phyloP scores from a whole-genome alignment of 2,329 filamentous ascomycete species.

The Fusarium miscanthi region DNA sequence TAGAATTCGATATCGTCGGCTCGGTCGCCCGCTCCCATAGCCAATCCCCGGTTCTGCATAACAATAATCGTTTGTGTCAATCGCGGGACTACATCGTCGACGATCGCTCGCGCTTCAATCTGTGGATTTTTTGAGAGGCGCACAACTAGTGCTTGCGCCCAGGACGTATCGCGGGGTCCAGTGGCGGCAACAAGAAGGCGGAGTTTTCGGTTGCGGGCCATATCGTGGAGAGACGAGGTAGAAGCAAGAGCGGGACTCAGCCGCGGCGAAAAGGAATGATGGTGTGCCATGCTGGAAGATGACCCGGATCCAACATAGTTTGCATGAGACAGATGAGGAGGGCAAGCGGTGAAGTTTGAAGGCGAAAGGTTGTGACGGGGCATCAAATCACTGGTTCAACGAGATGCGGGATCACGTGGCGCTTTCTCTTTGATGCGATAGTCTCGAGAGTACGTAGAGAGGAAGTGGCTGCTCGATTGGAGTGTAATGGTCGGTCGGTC shows the following conservation, averaged over 20 bases:
- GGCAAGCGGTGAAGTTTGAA: conserved; percentile 46
- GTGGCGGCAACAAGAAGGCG: conserved; percentile 74
- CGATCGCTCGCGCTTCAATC: conserved; percentile 70
- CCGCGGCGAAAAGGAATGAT: conserved; percentile 47
- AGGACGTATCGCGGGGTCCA: conserved; percentile 72
- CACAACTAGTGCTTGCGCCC: conserved; percentile 73
- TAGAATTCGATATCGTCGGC: conserved; percentile 65
- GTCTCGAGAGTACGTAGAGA: background rate
- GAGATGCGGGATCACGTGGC: conserved; percentile 41
- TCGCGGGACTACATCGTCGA: conserved; percentile 72
- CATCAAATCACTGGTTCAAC: conserved; percentile 48
- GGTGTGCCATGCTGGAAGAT: conserved; percentile 49
- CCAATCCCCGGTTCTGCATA: conserved; percentile 64
- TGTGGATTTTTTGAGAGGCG: conserved; percentile 73
- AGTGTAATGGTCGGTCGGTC: background rate
- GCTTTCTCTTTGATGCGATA: conserved; percentile 10
- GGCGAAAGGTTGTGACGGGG: conserved; percentile 45
- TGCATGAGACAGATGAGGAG: conserved; percentile 40
- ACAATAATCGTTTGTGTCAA: conserved; percentile 72
- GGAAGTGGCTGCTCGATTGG: background rate
- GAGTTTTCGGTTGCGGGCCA: conserved; percentile 59
- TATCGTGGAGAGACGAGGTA: conserved; percentile 53
- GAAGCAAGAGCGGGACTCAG: conserved; percentile 48
- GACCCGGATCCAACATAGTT: conserved; percentile 48
- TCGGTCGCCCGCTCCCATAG: conserved; percentile 47